Evolutionary conservation across 106 monocot genomes (phyloP).

Genomic region (Dioscorea alata): DNA sequence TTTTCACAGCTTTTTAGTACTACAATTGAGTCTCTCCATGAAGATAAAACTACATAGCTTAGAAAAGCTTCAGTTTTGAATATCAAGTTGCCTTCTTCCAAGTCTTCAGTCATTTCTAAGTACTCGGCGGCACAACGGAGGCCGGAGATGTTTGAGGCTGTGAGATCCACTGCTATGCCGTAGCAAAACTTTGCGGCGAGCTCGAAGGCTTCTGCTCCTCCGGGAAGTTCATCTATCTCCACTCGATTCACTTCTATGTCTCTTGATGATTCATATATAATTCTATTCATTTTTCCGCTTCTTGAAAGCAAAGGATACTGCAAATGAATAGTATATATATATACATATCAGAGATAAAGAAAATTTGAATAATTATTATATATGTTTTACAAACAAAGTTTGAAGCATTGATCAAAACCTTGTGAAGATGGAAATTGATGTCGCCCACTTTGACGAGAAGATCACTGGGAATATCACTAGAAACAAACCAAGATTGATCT

Average conservation of each 20-base stretch:
- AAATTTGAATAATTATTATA: not conserved
- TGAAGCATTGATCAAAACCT: constrained; percentile 21
- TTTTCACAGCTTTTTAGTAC: constrained; percentile 83
- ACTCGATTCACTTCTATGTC: constrained; percentile 24
- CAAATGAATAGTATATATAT: no score
- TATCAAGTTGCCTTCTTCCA: constrained; percentile 90
- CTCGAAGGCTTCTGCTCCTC: constrained; percentile 77
- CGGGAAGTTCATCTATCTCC: constrained; percentile 70
- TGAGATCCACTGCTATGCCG: constrained; percentile 82
- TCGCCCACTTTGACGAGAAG: constrained; percentile 67
- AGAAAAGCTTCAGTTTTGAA: constrained; percentile 97
- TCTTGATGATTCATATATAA: constrained; percentile 54
- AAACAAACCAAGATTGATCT: constrained; percentile 76
- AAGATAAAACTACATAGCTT: constrained; percentile 87
- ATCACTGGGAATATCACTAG: constrained; percentile 84
- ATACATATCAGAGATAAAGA: not conserved
- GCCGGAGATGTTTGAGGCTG: constrained; percentile 76
- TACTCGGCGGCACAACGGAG: constrained; percentile 87
- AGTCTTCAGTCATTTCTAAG: constrained; percentile 93
- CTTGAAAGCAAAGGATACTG: constrained; percentile 89
- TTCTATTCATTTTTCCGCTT: constrained; percentile 71
- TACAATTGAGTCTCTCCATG: constrained; percentile 83
- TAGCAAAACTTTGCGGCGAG: constrained; percentile 96
- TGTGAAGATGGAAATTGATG: constrained; percentile 72
- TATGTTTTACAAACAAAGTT: not conserved